Base-by-base conservation (phyloP, 2,329 filamentous ascomycete species). In the Arthrobotrys pseudoclavata region DNA sequence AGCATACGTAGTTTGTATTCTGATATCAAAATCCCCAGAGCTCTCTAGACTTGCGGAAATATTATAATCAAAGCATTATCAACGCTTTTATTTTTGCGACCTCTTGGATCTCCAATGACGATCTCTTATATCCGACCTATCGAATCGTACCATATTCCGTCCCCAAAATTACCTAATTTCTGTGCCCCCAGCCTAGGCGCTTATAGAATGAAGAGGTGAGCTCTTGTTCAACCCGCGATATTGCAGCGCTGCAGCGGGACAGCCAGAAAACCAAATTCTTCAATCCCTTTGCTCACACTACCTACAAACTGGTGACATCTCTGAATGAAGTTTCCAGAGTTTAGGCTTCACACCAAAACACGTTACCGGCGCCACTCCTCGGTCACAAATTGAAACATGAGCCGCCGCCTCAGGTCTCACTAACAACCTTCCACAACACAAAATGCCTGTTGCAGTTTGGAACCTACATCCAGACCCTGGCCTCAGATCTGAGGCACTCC, bases 391-490 rank as follows among this genome's bases (percentile, higher is more conserved):
- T 42, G 55, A 42, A 60, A 60, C 55, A 48, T 45, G 48, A 20
- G 22, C 26, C 53, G 48, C 34, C 24, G 31, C 42, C 61, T 34
- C 20, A 63, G 4, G 20, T 12, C 20, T 42, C n/a, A 20, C 45
- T 22, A 48, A 24, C 5, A 15, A 31, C 60, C 2, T 3, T 20
- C 15, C 20, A 29, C 68, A 71, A 71, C 68, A 45, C 60, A 66
- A 45, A 24, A 40, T 12, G 24, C 67, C 37, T 72, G 69, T 72
- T 72, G 69, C 37, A 72, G 37, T 72, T 72, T 64, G 26, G 20
- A 26, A 64, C 20, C n/a, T 42, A 50, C 47, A 53, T 72, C 31
- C 15, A 40, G 37, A 26, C 20, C 20, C 55, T 42, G 42, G 34
- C 31, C 52, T 42, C 24, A 12, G 52, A 31, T 57, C 42, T 45